Evolutionary conservation across 352 stramenopile genomes (phyloP).

Genomic region (Chrysophaeum taylorii): DNA sequence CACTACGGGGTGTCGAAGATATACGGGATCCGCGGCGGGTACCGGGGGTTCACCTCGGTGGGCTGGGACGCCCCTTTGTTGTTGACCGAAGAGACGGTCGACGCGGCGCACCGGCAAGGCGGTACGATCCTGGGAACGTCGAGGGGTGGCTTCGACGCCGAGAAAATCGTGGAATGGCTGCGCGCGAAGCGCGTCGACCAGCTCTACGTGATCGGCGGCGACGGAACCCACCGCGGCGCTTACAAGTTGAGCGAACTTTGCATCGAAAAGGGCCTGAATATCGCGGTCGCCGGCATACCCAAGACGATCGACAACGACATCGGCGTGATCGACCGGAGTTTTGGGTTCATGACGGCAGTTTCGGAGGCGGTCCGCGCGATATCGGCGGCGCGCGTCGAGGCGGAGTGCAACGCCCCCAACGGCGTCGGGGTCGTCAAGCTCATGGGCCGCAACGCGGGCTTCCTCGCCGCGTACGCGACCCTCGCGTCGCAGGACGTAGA

Average conservation of each 20-base stretch:
- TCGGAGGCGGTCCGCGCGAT: conserved; percentile 87
- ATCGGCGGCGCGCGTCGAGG: conserved; percentile 62
- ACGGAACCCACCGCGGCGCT: conserved; percentile 90
- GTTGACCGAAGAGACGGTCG: conserved; percentile 39
- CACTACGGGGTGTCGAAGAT: conserved; percentile 57
- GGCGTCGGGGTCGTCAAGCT: conserved; percentile 97
- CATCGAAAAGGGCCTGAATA: conserved; percentile 62
- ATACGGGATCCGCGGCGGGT: conserved; percentile 67
- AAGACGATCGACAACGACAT: conserved; percentile 99
- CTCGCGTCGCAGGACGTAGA: conserved; percentile 92
- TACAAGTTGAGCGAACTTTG: conserved; percentile 67
- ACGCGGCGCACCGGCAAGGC: conserved; percentile 67
- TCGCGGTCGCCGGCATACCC: conserved; percentile 87
- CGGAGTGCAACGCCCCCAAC: conserved; percentile 85
- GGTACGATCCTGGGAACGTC: conserved; percentile 85
- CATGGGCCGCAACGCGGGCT: conserved; percentile 91
- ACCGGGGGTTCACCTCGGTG: conserved; percentile 36
- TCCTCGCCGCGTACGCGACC: conserved; percentile 90
- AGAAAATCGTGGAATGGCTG: conserved; percentile 90
- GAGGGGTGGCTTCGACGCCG: conserved; percentile 85
- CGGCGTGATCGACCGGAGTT: conserved; percentile 91
- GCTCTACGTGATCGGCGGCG: conserved; percentile 92
- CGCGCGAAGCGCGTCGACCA: conserved; percentile 73
- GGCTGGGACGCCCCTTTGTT: conserved; percentile 35
- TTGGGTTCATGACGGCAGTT: conserved; percentile 92